A percentile compares a stretch with the other conserved stretches of the same genome.
phyloP scores from a whole-genome alignment of 768 basidiomycete genomes.

The Naganishia vaughanmartiniae region DNA sequence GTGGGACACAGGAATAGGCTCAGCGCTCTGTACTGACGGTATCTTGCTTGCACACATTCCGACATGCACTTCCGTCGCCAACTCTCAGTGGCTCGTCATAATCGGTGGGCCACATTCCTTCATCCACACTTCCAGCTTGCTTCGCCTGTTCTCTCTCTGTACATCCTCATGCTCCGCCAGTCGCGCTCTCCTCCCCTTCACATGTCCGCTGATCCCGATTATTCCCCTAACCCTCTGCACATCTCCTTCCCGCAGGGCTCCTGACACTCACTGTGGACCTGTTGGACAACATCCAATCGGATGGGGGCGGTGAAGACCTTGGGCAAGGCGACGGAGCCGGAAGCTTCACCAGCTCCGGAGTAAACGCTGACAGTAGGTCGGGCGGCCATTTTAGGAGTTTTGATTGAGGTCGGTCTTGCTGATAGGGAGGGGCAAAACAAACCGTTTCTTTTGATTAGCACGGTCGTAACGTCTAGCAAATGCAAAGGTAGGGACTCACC shows the following conservation, averaged over 20 bases:
- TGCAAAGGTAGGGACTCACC: not conserved
- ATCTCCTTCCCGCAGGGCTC: not conserved
- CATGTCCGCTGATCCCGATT: not conserved
- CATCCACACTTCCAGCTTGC: not conserved
- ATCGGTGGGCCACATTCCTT: not conserved
- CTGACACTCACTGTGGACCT: slow-evolving; percentile 85
- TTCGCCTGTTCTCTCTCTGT: not conserved
- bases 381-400: slow-evolving; percentile 67
- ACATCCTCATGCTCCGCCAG: not conserved
- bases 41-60: not conserved
- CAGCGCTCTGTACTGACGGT: slow-evolving; percentile 6
- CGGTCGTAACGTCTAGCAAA: not conserved
- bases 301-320: slow-evolving; percentile 98
- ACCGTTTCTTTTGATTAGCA: slow-evolving; percentile 8
- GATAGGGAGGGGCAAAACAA: slow-evolving; percentile 2
- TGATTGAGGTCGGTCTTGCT: slow-evolving; percentile 16
- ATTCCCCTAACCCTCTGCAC: slow-evolving; percentile 7
- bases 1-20: slow-evolving; percentile 26
- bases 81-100: not conserved
- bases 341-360: slow-evolving; percentile 74
- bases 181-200: not conserved
- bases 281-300: slow-evolving; percentile 94
- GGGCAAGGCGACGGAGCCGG: slow-evolving; percentile 84
- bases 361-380: slow-evolving; percentile 86
- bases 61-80: not conserved